These are phyloP conservation scores for Lentinus tigrinus DNA, from an alignment of 768 basidiomycete species.

Conservation along the genomic window DNA sequence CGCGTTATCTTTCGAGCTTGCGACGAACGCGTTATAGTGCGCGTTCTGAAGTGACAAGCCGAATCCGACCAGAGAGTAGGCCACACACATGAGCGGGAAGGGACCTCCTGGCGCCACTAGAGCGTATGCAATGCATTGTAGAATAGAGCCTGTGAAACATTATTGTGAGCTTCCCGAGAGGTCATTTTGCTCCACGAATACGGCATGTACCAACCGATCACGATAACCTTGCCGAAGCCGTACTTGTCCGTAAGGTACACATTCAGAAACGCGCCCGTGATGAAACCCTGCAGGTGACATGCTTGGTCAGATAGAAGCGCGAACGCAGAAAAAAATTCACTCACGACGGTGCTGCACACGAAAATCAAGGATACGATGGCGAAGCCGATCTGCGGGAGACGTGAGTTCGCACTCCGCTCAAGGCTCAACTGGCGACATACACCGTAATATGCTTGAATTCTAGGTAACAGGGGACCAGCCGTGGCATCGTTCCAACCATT, in stretches of 20 bases:
- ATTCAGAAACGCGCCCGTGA: slow-evolving; percentile 47
- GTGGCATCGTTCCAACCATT: slow-evolving; percentile 79
- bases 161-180: neutral
- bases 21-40: slow-evolving; percentile 71
- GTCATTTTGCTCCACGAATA: too few species aligned
- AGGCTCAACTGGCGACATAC: slow-evolving; percentile 24
- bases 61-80: slow-evolving; percentile 46
- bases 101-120: slow-evolving; percentile 57
- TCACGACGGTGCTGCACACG: slow-evolving; percentile 39
- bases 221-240: slow-evolving; percentile 48
- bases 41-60: slow-evolving; percentile 56
- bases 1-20: slow-evolving; percentile 43
- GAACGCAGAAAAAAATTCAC: slow-evolving; percentile 11
- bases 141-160: slow-evolving; percentile 41
- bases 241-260: slow-evolving; percentile 44
- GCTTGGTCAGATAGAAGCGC: too few species aligned
- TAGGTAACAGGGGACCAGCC: slow-evolving; percentile 71
- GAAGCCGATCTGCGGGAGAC: slow-evolving; percentile 41
- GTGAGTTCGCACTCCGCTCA: neutral
- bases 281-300: slow-evolving; percentile 38
- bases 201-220: neutral
- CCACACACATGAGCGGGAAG: slow-evolving; percentile 60
- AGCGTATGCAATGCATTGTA: slow-evolving; percentile 53
- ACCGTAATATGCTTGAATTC: slow-evolving; percentile 58
- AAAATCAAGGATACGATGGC: slow-evolving; percentile 62